Conservation (phyloP, 163 green algal species). For the Chlorella variabilis region DNA sequence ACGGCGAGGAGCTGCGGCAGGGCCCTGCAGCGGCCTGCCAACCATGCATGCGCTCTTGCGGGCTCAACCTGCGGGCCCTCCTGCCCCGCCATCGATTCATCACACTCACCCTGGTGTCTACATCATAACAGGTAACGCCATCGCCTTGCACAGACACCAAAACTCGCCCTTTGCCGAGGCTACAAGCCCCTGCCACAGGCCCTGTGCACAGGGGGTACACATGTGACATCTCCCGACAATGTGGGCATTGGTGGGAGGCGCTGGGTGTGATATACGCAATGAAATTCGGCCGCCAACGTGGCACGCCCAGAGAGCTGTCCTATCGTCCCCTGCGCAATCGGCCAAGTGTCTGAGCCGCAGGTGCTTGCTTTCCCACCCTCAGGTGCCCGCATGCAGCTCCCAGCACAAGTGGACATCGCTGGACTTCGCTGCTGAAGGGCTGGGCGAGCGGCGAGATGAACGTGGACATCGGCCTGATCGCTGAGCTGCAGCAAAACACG, state of each 20-base stretch:
- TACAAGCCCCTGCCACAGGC: background rate
- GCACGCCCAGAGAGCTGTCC: too few species aligned
- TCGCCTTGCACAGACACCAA: constrained; percentile 36
- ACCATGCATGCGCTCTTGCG: background rate
- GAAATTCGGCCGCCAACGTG: too few species aligned
- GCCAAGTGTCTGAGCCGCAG: too few species aligned
- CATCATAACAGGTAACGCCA: constrained; percentile 29
- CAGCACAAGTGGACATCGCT: too few species aligned
- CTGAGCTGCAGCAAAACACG: constrained; percentile 38
- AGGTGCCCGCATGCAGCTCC: too few species aligned
- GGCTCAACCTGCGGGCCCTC: too few species aligned
- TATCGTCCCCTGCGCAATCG: too few species aligned
- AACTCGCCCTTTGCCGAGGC: constrained; percentile 17
- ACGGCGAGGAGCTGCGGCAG: background rate
- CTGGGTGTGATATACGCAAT: too few species aligned
- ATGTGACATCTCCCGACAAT: background rate
- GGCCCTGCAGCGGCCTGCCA: background rate
- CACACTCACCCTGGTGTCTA: constrained; percentile 1
- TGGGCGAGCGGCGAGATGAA: too few species aligned
- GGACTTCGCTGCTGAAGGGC: too few species aligned
- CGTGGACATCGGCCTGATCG: constrained; percentile 35
- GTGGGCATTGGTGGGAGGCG: too few species aligned
- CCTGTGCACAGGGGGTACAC: constrained; percentile 11
- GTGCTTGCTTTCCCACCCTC: too few species aligned
- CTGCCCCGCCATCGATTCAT: background rate